These are phyloP conservation scores for Sergeia podlipaevii DNA, from an alignment of 208 protist species.

Conservation along the genomic window DNA sequence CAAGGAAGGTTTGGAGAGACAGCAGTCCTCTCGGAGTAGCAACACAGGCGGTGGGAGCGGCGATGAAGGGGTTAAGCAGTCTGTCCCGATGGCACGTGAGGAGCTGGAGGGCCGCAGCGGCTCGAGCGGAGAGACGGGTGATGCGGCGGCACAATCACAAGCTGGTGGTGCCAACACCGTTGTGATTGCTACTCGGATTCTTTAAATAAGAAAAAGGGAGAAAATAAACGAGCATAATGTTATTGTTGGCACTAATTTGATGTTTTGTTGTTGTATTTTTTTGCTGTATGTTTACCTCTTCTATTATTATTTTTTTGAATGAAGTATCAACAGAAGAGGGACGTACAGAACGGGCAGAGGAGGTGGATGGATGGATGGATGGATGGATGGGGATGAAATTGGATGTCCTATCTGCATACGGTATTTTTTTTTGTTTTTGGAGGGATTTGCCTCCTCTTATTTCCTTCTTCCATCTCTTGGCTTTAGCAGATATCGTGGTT, in stretches of 20 bases:
- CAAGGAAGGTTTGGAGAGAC: neutral
- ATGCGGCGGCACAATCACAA: neutral
- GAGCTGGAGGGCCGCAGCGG: neutral
- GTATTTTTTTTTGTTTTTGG: too few relatives aligned
- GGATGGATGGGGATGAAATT: too few relatives aligned
- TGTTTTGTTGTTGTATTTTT: slow-evolving; percentile 8
- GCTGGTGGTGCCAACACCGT: slow-evolving; percentile 13
- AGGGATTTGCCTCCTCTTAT: too few relatives aligned
- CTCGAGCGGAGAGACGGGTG: neutral
- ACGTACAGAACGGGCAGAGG: too few relatives aligned
- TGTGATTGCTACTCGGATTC: slow-evolving; percentile 51
- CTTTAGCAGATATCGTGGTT: too few relatives aligned
- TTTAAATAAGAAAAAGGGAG: slow-evolving; percentile 18
- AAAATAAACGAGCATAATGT: neutral
- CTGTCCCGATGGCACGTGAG: neutral
- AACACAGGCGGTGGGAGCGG: neutral
- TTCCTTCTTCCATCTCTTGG: too few relatives aligned
- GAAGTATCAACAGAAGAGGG: too few relatives aligned
- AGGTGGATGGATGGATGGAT: too few relatives aligned
- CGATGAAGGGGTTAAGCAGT: neutral
- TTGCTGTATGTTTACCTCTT: slow-evolving; percentile 6
- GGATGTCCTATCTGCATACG: too few relatives aligned
- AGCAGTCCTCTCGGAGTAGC: neutral
- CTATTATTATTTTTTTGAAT: slow-evolving; percentile 3
- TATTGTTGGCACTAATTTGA: slow-evolving; percentile 3